Evolutionary conservation across 139 green algal species (phyloP).

Genomic region (Coelastrella sp.): DNA sequence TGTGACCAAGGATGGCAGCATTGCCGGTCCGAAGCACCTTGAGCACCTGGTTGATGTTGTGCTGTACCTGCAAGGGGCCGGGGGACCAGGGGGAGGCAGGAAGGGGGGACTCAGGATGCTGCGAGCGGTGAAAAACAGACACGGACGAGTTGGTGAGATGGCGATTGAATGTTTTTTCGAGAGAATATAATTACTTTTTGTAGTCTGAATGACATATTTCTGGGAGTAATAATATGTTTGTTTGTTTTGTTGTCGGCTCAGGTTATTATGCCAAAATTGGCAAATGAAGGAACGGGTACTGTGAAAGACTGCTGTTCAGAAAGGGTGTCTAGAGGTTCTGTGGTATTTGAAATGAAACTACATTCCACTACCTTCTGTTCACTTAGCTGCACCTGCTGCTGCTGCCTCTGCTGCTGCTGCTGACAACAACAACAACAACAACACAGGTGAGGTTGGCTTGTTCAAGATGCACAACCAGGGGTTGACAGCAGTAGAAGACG

Average conservation of each 20-base stretch:
- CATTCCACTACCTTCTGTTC: too few relatives aligned
- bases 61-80: conserved; percentile 87
- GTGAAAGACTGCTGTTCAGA: too few relatives aligned
- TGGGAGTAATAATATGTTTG: too few relatives aligned
- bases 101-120: conserved; percentile 27
- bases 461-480: conserved; percentile 79
- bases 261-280: too few relatives aligned
- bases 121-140: conserved; percentile 50
- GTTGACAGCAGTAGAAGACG: conserved; percentile 76
- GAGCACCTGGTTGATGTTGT: conserved; percentile 98
- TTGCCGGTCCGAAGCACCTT: conserved; percentile 92
- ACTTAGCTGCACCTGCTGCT: not conserved
- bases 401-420: not conserved
- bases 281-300: too few relatives aligned
- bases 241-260: too few relatives aligned
- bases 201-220: too few relatives aligned
- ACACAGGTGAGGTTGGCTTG: conserved; percentile 88
- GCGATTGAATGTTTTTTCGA: too few relatives aligned
- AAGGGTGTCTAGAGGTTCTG: too few relatives aligned
- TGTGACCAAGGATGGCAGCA: conserved; percentile 78
- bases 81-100: not conserved
- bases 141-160: conserved; percentile 37
- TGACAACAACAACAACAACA: too few relatives aligned
- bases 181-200: too few relatives aligned
- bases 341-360: too few relatives aligned